These are phyloP conservation scores for Tolypocladium tropicale DNA, from an alignment of 2,329 filamentous ascomycete genomes.

Conservation along the genomic window DNA sequence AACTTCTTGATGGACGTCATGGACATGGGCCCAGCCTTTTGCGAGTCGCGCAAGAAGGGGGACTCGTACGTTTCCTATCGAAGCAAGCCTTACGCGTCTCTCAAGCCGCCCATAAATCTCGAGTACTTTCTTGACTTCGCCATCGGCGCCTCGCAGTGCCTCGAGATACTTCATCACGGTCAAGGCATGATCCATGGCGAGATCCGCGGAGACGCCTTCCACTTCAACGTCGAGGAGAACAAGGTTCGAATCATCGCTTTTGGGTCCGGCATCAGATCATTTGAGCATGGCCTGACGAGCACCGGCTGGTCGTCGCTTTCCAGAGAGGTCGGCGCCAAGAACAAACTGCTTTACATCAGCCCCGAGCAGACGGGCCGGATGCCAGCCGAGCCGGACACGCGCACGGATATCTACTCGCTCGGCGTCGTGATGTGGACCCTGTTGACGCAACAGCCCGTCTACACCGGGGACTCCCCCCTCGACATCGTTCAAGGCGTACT, in stretches of 20 bases:
- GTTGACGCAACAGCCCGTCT: conserved; percentile 69
- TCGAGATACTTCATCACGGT: conserved; percentile 86
- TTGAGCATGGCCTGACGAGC: conserved; percentile 80
- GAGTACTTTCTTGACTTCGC: conserved; percentile 81
- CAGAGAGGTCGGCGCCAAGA: conserved; percentile 73
- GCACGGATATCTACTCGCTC: conserved; percentile 89
- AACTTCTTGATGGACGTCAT: conserved; percentile 64
- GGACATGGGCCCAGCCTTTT: conserved; percentile 69
- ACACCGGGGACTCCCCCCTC: conserved; percentile 68
- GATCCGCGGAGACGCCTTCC: conserved; percentile 81
- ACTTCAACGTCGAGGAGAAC: conserved; percentile 63
- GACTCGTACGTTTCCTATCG: conserved; percentile 37
- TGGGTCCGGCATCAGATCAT: conserved; percentile 76
- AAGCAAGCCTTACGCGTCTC: conserved; percentile 29
- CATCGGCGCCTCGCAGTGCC: conserved; percentile 73
- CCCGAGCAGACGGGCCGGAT: conserved; percentile 91
- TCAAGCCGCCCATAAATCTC: conserved; percentile 55
- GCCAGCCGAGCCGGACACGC: conserved; percentile 80
- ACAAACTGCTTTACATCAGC: conserved; percentile 85
- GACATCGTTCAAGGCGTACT: conserved; percentile 90
- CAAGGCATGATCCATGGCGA: conserved; percentile 84
- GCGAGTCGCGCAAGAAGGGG: conserved; percentile 41
- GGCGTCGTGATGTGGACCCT: conserved; percentile 85
- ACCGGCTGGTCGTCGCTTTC: conserved; percentile 79
- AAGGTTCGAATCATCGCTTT: conserved; percentile 74